These are phyloP conservation scores for Fusarium ramigenum DNA, from an alignment of 2,329 filamentous ascomycete genomes.

Conservation along the genomic window DNA sequence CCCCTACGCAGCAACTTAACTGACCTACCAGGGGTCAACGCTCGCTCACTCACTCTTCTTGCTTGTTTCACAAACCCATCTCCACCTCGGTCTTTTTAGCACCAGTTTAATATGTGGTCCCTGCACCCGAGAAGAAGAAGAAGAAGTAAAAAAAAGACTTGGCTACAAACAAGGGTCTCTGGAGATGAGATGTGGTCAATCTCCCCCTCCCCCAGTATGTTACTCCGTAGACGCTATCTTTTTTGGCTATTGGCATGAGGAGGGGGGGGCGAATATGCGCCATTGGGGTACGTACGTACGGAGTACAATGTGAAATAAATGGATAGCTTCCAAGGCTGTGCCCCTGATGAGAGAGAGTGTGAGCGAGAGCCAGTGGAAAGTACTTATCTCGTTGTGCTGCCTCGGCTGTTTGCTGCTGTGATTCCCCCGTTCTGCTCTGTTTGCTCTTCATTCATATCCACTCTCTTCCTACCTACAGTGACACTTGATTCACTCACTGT, in stretches of 20 bases:
- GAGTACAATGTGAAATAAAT: not conserved
- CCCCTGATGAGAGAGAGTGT: not conserved
- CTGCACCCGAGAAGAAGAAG: not conserved
- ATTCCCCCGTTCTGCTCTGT: not conserved
- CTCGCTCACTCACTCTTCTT: not conserved
- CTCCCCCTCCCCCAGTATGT: not conserved
- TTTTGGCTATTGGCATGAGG: not conserved
- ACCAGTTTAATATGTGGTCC: constrained; percentile 13
- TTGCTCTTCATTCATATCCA: constrained; percentile 8
- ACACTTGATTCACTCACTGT: not conserved
- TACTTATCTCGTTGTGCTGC: constrained; percentile 16
- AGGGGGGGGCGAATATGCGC: not conserved
- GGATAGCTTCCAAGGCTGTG: not conserved
- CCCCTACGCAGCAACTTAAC: not conserved
- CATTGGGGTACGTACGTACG: not conserved
- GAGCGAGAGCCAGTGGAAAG: not conserved
- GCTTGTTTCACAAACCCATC: not conserved
- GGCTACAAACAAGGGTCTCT: not conserved
- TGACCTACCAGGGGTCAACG: not conserved
- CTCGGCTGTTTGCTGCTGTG: not conserved
- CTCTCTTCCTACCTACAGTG: not conserved
- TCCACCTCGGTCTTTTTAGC: not conserved
- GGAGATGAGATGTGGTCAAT: not conserved
- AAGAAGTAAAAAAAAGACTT: not conserved
- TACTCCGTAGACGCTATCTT: not conserved